A percentile compares a stretch with the other conserved stretches of the same genome.
phyloP scores from a whole-genome alignment of 345 rosid species.

The Aquilaria malaccensis region DNA sequence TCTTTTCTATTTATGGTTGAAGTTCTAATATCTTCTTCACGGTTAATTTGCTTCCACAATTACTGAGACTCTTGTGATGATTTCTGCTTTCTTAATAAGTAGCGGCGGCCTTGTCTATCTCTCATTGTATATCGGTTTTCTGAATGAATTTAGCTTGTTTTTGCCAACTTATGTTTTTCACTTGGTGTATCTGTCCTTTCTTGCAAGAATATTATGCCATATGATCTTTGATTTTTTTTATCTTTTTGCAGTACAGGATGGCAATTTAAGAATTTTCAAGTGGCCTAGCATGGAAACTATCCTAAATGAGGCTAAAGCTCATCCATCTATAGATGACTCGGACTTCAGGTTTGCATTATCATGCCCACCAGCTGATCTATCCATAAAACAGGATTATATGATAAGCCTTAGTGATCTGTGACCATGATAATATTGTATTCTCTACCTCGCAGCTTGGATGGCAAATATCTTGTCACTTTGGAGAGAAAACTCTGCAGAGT shows the following conservation, averaged over 20 bases:
- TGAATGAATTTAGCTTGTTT: neutral
- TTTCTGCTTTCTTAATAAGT: too few species aligned
- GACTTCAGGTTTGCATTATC: conserved; percentile 59
- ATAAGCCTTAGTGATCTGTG: too few species aligned
- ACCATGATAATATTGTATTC: conserved; percentile 13
- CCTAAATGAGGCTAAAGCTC: conserved; percentile 60
- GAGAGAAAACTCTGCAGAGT: conserved; percentile 75
- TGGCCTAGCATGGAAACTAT: conserved; percentile 84
- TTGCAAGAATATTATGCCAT: conserved; percentile 20
- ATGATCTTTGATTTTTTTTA: conserved; percentile 27
- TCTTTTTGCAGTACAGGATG: conserved; percentile 74
- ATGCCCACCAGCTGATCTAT: neutral
- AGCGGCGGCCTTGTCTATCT: too few species aligned
- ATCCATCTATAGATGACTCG: conserved; percentile 53
- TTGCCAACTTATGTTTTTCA: conserved; percentile 2
- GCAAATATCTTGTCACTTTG: conserved; percentile 75
- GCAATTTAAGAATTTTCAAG: conserved; percentile 70
- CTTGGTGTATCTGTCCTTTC: neutral
- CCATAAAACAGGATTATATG: too few species aligned
- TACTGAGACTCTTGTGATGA: too few species aligned
- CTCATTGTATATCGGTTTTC: too few species aligned
- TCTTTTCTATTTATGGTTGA: too few species aligned
- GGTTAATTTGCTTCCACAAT: too few species aligned
- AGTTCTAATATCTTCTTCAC: too few species aligned
- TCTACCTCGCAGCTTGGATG: conserved; percentile 57